Conservation (phyloP, 2,329 filamentous ascomycete genomes). For the Epichloe amarillans region DNA sequence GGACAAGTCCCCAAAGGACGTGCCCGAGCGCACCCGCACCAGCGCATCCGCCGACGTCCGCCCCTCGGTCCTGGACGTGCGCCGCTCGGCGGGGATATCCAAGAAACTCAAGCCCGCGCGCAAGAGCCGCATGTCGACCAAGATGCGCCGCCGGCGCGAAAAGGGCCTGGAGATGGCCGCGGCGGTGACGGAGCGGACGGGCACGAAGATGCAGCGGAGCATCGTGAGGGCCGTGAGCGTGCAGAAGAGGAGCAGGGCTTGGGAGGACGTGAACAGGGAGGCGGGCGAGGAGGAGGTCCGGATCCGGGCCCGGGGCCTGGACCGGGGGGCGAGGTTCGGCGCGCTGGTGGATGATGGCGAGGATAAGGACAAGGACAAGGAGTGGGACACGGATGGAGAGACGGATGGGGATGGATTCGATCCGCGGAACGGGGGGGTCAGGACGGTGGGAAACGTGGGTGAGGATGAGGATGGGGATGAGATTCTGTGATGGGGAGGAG, state of each 20-base stretch:
- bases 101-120: conserved; percentile 51
- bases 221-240: conserved; percentile 33
- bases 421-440: conserved; percentile 1
- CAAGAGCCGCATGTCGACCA: conserved; percentile 40
- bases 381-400: conserved; percentile 22
- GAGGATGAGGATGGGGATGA: conserved; percentile 3
- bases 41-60: conserved; percentile 21
- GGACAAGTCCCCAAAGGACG: conserved; percentile 56
- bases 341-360: conserved; percentile 7
- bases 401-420: conserved; percentile 10
- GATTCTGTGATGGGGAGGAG: neutral
- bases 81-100: conserved; percentile 50
- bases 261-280: conserved; percentile 44
- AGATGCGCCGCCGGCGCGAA: conserved; percentile 42
- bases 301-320: no score
- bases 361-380: conserved; percentile 12
- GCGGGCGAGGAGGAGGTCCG: conserved; percentile 11
- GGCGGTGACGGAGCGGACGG: conserved; percentile 45
- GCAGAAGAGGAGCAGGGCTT: conserved; percentile 36
- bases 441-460: neutral
- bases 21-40: conserved; percentile 17
- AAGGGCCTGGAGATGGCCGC: conserved; percentile 45
- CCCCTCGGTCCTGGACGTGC: conserved; percentile 56
- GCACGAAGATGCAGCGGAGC: conserved; percentile 42
- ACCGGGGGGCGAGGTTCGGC: conserved; percentile 7